Base-by-base conservation (phyloP, 306 rosid species). In the Rosa multiflora region DNA sequence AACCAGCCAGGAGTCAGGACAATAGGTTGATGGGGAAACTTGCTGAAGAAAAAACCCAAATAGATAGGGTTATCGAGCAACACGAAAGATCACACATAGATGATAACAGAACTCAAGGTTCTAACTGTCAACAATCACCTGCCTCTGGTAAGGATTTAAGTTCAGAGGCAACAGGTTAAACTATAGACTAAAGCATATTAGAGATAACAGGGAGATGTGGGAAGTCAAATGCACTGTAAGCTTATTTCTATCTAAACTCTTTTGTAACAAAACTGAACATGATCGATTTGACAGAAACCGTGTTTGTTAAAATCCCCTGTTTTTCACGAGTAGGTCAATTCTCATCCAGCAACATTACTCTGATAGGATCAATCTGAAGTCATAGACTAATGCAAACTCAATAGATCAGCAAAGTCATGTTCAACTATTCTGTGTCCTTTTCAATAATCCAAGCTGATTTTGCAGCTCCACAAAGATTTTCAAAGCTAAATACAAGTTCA, bases 111-210 rank as follows among this genome's bases (percentile, higher is more conserved):
- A 26, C 44, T 61, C 69, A 44, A 75, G 70, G 23, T 71, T 71
- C 59, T 26, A 32, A 2, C 15, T 15, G 4, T 63, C 23, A 26
- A 15, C 75, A 74, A 42, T 52, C 40, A 40, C 69, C 70, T 10
- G 18, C 42, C 44, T 15, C 52, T 13, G 26, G 17, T 23, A 40
- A 43, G 40, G 78, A 3, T 12, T 12, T 42, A 21, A 42, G 46
- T 58, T 74, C 52, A 74, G 23, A 53, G 53, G 68, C 78, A n/a
- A 56, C n/a, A 37, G 7, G 77, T 73, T 73, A 20, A 53, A 37
- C 69, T 43, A 10, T 2, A 44, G 17, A 55, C 69, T 42, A 10
- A 1, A 55, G 42, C 40, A 21, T 40, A 35, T 74, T 23, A 0
- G 26, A 58, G 69, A n/a, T 10, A 40, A 72, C 10, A 72, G 43